These are phyloP conservation scores for Cantharellus anzutake DNA, from an alignment of 768 basidiomycete genomes.

Conservation along the genomic window DNA sequence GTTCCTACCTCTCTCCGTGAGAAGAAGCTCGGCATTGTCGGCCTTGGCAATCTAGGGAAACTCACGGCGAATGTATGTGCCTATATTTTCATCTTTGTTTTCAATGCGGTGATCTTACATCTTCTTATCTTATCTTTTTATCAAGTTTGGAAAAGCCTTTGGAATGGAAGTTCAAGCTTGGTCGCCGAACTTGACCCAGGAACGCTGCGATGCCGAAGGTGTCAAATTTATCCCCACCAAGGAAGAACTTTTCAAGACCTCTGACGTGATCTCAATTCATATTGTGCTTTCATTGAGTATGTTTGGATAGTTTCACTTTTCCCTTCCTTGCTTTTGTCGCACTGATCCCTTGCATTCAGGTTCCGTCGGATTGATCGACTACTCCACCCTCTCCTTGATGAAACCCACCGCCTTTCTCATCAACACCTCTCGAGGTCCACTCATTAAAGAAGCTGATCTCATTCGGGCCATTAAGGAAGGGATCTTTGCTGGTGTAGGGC, in stretches of 20 bases:
- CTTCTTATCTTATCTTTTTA: not conserved
- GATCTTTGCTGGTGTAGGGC: slow-evolving; percentile 36
- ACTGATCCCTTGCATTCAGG: not conserved
- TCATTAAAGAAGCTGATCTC: slow-evolving; percentile 41
- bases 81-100: not conserved
- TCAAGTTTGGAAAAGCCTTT: slow-evolving; percentile 38
- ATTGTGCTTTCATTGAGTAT: slow-evolving; percentile 36
- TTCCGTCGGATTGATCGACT: slow-evolving; percentile 24
- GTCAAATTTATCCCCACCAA: slow-evolving; percentile 31
- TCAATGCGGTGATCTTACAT: not conserved
- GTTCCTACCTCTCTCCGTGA: slow-evolving; percentile 33
- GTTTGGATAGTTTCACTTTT: slow-evolving; percentile 3
- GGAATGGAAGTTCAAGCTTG: slow-evolving; percentile 41
- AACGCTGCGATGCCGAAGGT: slow-evolving; percentile 32
- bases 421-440: slow-evolving; percentile 47
- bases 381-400: slow-evolving; percentile 31
- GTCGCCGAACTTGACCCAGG: slow-evolving; percentile 43
- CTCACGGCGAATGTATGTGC: slow-evolving; percentile 28
- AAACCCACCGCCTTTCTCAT: slow-evolving; percentile 39
- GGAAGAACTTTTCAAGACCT: slow-evolving; percentile 30
- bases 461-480: slow-evolving; percentile 27
- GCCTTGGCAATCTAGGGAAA: slow-evolving; percentile 37
- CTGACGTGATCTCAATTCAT: slow-evolving; percentile 45
- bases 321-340: not conserved
- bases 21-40: slow-evolving; percentile 39